A percentile compares a stretch with the other conserved stretches of the same genome.
Conservation (phyloP, 805 yeast genomes). For the Komagataella kurtzmanii region DNA sequence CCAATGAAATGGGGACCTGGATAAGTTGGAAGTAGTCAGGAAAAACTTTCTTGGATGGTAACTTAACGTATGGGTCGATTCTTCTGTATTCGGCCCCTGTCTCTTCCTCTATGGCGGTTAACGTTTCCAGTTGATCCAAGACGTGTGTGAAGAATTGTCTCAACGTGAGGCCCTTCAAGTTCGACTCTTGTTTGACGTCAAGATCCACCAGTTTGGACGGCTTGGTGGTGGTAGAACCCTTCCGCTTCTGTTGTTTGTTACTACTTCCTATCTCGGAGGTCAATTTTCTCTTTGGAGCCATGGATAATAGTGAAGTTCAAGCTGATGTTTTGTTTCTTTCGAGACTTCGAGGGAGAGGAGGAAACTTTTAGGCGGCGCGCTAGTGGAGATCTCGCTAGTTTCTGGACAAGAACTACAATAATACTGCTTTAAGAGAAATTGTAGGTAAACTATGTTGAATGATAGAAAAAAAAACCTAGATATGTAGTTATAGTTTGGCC, state of each 20-base stretch:
- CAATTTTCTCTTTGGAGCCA: not conserved
- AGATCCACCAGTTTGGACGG: not conserved
- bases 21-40: conserved; percentile 71
- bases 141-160: not conserved
- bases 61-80: conserved; percentile 19
- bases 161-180: not conserved
- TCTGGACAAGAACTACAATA: not conserved
- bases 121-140: not conserved
- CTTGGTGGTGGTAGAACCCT: not conserved
- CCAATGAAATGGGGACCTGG: conserved; percentile 51
- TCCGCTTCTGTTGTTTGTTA: not conserved
- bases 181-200: not conserved
- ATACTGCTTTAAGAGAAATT: not conserved
- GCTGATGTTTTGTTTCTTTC: not conserved
- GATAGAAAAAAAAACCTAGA: not conserved
- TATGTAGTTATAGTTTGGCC: not conserved
- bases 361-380: not conserved
- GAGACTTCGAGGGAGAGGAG: not conserved
- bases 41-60: conserved; percentile 63
- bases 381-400: not conserved
- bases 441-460: not conserved
- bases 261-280: not conserved
- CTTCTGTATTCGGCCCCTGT: not conserved
- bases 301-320: not conserved
- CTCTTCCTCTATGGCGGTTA: not conserved